Conservation (phyloP, 1,139 yeast genomes). For the Diutina rugosa region DNA sequence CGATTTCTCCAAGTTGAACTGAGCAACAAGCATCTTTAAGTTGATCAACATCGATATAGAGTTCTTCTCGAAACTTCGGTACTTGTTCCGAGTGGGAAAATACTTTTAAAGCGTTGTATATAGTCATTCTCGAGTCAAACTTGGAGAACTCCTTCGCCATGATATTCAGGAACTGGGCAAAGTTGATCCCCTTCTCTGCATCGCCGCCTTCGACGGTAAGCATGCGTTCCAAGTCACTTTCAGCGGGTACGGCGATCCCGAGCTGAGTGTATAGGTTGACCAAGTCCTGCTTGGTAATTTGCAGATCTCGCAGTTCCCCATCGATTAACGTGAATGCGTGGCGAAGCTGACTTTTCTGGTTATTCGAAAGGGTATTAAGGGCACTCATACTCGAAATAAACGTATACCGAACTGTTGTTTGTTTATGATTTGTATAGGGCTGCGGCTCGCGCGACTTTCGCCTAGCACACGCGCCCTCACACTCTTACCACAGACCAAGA, state of each 20-base stretch:
- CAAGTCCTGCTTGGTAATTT: constrained; percentile 48
- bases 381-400: constrained; percentile 11
- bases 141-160: constrained; percentile 49
- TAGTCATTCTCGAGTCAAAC: constrained; percentile 48
- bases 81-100: constrained; percentile 20
- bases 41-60: constrained; percentile 34
- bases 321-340: constrained; percentile 58
- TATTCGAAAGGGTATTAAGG: constrained; percentile 24
- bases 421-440: neutral
- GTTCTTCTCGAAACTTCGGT: constrained; percentile 7
- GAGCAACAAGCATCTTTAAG: constrained; percentile 39
- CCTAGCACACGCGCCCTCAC: too few relatives aligned
- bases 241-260: constrained; percentile 29
- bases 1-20: constrained; percentile 29
- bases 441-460: too few relatives aligned
- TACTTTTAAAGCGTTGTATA: constrained; percentile 49
- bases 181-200: constrained; percentile 34
- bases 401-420: neutral
- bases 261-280: constrained; percentile 38
- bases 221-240: constrained; percentile 36
- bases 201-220: constrained; percentile 12
- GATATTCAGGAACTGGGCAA: constrained; percentile 57
- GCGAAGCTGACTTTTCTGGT: constrained; percentile 30
- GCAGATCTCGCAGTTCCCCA: constrained; percentile 65
- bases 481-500: too few relatives aligned